Evolutionary conservation across 23 red algal genomes (phyloP).

Genomic region (Pyropia haitanensis): DNA sequence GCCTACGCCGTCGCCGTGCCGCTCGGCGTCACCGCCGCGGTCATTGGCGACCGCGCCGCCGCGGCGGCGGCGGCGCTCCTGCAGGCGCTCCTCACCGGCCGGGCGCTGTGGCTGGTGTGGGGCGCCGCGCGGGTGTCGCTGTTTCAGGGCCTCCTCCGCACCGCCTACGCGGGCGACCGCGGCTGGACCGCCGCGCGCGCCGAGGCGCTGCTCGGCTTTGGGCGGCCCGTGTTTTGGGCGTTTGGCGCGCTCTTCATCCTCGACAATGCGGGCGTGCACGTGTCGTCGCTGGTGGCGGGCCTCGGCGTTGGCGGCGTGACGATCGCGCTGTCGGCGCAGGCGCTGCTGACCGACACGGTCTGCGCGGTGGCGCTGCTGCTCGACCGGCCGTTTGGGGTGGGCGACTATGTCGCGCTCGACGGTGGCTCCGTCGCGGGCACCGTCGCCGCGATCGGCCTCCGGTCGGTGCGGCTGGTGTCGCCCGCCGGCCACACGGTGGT

Average conservation of each 20-base stretch:
- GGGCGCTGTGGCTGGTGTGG: background rate
- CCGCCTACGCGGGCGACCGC: background rate
- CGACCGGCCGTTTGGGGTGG: background rate
- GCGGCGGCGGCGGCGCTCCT: background rate
- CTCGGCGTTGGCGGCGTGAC: constrained; percentile 1
- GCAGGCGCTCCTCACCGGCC: background rate
- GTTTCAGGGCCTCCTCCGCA: background rate
- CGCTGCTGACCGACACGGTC: background rate
- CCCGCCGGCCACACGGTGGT: background rate
- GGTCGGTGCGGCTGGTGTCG: background rate
- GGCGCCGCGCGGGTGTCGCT: background rate
- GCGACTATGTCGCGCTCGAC: background rate
- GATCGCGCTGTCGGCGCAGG: background rate
- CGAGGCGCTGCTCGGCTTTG: background rate
- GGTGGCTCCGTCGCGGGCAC: background rate
- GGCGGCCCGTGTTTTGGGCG: background rate
- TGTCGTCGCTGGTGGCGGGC: background rate
- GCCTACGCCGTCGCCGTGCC: background rate
- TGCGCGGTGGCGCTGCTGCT: background rate
- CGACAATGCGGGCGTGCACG: background rate
- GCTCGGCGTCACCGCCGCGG: background rate
- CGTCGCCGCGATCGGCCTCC: background rate
- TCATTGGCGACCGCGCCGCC: background rate
- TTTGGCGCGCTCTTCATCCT: background rate
- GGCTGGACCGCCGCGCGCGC: background rate